A percentile compares a stretch with the other conserved stretches of the same genome.
These are phyloP conservation scores for Termitomyces sp. DNA, from an alignment of 768 basidiomycete genomes.

Conservation along the genomic window DNA sequence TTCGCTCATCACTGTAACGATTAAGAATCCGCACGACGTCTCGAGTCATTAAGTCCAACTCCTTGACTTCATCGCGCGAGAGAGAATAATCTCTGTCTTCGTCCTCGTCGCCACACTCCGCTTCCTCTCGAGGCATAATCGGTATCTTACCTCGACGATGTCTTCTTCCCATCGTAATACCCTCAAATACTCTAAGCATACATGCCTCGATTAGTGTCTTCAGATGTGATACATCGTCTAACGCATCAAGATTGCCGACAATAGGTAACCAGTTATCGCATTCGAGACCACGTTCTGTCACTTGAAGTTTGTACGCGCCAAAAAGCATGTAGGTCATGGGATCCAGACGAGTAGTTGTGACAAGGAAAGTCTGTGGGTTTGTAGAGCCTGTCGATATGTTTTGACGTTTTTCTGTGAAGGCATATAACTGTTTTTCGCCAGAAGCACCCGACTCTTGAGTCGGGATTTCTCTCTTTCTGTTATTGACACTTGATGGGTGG, in stretches of 20 bases:
- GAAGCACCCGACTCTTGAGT: slow-evolving; percentile 19
- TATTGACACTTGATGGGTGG: slow-evolving; percentile 84
- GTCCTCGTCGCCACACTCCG: slow-evolving; percentile 58
- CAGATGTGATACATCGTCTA: slow-evolving; percentile 81
- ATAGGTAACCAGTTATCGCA: slow-evolving; percentile 92
- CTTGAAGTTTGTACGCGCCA: slow-evolving; percentile 74
- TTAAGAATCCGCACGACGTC: slow-evolving; percentile 73
- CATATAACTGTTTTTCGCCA: slow-evolving; percentile 70
- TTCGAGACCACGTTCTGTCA: slow-evolving; percentile 67
- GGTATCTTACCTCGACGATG: slow-evolving; percentile 25
- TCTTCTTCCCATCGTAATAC: slow-evolving; percentile 50
- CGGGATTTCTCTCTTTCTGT: slow-evolving; percentile 44
- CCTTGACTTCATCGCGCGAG: slow-evolving; percentile 62
- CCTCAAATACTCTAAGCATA: slow-evolving; percentile 88
- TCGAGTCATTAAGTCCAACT: slow-evolving; percentile 69
- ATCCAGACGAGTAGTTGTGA: slow-evolving; percentile 80
- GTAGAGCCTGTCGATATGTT: slow-evolving; percentile 51
- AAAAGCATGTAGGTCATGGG: slow-evolving; percentile 89
- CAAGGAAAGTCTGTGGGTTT: slow-evolving; percentile 59
- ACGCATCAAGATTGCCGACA: slow-evolving; percentile 60
- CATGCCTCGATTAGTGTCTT: slow-evolving; percentile 77
- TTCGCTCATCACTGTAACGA: slow-evolving; percentile 61
- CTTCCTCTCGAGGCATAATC: slow-evolving; percentile 39
- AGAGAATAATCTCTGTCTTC: slow-evolving; percentile 48
- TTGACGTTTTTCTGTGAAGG: slow-evolving; percentile 79